Percentiles rank a stretch among this genome's conserved stretches.
phyloP scores from a whole-genome alignment of 2,329 filamentous ascomycete genomes.

The Calycina herbarum region DNA sequence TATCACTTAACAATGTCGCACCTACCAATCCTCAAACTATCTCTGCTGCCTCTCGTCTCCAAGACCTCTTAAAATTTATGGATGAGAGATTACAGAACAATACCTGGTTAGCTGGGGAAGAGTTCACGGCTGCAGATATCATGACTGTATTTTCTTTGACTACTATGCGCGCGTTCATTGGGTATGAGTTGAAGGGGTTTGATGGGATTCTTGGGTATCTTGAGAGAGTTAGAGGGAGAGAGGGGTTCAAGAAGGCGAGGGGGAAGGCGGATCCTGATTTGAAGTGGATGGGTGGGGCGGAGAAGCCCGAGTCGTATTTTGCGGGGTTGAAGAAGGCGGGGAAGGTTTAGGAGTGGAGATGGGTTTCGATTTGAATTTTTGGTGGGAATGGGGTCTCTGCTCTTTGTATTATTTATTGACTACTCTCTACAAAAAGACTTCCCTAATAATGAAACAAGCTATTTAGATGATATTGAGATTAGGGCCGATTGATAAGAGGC shows the following conservation, averaged over 20 bases:
- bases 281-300: conserved; percentile 31
- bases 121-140: neutral
- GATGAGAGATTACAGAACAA: neutral
- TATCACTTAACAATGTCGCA: neutral
- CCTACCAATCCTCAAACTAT: neutral
- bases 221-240: conserved; percentile 44
- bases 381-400: neutral
- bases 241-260: conserved; percentile 50
- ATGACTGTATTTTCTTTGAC: neutral
- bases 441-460: too few relatives aligned
- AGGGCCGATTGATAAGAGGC: too few relatives aligned
- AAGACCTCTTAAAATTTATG: neutral
- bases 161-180: neutral
- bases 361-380: neutral
- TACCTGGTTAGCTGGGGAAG: neutral
- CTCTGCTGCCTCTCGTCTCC: neutral
- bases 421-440: neutral
- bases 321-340: conserved; percentile 10
- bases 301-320: conserved; percentile 11
- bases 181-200: neutral
- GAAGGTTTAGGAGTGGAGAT: conserved; percentile 6
- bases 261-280: conserved; percentile 50
- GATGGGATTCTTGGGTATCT: conserved; percentile 47
- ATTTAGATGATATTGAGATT: too few relatives aligned
- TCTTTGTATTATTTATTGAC: neutral